Evolutionary conservation across 2,329 filamentous ascomycete genomes (phyloP).

Genomic region (Fusarium annulatum): DNA sequence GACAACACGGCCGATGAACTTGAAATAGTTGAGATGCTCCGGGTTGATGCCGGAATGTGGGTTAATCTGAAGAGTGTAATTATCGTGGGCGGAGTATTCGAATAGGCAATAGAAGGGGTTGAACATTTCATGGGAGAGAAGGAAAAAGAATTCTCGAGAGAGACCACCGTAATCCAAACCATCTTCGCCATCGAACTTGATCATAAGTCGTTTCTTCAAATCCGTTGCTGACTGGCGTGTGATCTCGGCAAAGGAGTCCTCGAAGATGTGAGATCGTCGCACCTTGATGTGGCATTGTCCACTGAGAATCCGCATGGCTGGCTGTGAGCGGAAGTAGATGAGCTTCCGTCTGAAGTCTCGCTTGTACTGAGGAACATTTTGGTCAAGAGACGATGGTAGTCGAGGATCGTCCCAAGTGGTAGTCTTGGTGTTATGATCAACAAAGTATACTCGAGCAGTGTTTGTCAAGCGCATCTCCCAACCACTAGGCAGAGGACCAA

Average conservation of each 20-base stretch:
- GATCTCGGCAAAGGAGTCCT: slow-evolving; percentile 98
- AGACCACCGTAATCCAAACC: slow-evolving; percentile 97
- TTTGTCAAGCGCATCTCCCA: slow-evolving; percentile 99
- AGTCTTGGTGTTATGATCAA: slow-evolving; percentile 99
- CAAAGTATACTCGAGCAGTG: slow-evolving; percentile 97
- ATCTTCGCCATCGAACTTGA: slow-evolving; percentile 99
- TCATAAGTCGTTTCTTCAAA: slow-evolving; percentile 98
- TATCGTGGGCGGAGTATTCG: slow-evolving; percentile 99
- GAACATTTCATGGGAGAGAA: slow-evolving; percentile 99
- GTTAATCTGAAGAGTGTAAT: slow-evolving; percentile 99
- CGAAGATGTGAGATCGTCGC: slow-evolving; percentile 94
- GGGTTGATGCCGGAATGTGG: slow-evolving; percentile 99
- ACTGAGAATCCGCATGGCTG: slow-evolving; percentile 92
- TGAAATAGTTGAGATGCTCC: slow-evolving; percentile 99
- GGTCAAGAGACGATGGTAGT: slow-evolving; percentile 93
- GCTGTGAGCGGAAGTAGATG: slow-evolving; percentile 99
- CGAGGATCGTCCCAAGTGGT: slow-evolving; percentile 99
- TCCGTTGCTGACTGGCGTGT: slow-evolving; percentile 96
- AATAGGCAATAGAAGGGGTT: slow-evolving; percentile 99
- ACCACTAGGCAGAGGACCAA: slow-evolving; percentile 93
- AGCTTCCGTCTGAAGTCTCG: slow-evolving; percentile 97
- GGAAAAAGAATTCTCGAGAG: slow-evolving; percentile 98
- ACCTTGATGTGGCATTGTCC: slow-evolving; percentile 99
- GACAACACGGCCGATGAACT: slow-evolving; percentile 97
- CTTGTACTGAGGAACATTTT: slow-evolving; percentile 99